Evolutionary conservation across 306 rosid species (phyloP).

Genomic region (Mucuna pruriens): DNA sequence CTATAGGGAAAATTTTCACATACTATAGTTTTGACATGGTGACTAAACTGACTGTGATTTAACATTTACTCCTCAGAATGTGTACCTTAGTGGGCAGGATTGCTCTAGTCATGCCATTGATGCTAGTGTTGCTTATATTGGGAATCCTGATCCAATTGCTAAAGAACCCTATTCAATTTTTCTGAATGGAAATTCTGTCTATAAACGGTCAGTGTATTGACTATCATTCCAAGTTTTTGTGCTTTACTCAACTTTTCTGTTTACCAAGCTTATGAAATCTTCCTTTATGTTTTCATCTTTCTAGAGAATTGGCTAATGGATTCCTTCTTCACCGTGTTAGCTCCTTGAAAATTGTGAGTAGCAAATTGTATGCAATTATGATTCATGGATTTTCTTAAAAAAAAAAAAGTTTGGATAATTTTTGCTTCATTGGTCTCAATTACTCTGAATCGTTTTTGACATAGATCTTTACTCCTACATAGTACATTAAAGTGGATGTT

Average conservation of each 20-base stretch:
- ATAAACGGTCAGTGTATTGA: constrained; percentile 34
- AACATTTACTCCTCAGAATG: constrained; percentile 47
- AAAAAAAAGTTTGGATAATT: background rate
- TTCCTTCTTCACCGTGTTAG: constrained; percentile 66
- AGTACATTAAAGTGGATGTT: background rate
- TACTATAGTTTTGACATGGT: background rate
- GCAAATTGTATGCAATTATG: background rate
- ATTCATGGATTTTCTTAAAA: background rate
- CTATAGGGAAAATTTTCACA: background rate
- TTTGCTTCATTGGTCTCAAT: background rate
- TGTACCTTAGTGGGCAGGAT: constrained; percentile 61
- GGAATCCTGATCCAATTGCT: constrained; percentile 43
- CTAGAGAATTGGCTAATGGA: constrained; percentile 50
- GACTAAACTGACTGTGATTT: background rate
- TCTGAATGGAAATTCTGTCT: constrained; percentile 41
- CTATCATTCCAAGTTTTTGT: background rate
- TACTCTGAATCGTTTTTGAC: background rate
- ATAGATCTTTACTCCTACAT: background rate
- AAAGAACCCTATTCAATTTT: constrained; percentile 37
- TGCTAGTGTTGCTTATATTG: constrained; percentile 47
- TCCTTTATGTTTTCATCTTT: background rate
- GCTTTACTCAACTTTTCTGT: background rate
- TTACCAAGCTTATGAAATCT: constrained; percentile 10
- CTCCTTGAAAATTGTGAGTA: constrained; percentile 58
- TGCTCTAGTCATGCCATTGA: constrained; percentile 37